These are phyloP conservation scores for Aspergillus sp. DNA, from an alignment of 2,329 filamentous ascomycete genomes.

Conservation along the genomic window DNA sequence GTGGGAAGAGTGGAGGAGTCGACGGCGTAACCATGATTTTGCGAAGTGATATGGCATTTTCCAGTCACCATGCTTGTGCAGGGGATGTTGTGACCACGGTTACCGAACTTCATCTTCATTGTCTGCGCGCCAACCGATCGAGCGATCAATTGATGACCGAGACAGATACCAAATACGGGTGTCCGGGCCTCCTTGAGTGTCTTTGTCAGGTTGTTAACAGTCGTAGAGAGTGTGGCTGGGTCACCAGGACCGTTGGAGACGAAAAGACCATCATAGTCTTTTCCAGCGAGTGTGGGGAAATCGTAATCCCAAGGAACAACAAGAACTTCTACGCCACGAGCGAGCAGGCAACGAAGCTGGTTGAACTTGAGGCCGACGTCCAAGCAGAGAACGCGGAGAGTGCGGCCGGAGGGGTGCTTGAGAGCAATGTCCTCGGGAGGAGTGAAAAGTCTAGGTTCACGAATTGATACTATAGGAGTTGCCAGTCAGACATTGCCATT, in stretches of 20 bases:
- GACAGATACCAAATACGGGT: constrained; percentile 93
- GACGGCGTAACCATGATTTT: constrained; percentile 97
- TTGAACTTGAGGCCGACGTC: constrained; percentile 99
- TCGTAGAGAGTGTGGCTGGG: constrained; percentile 78
- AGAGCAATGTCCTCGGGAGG: constrained; percentile 72
- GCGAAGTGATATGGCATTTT: constrained; percentile 97
- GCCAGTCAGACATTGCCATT: constrained; percentile 38
- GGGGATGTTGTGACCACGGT: constrained; percentile 97
- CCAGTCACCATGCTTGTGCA: constrained; percentile 95
- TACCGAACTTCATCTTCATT: constrained; percentile 98
- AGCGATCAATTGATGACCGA: constrained; percentile 91
- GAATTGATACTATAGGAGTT: constrained; percentile 74
- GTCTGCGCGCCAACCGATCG: constrained; percentile 85
- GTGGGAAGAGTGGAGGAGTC: constrained; percentile 74
- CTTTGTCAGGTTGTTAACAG: constrained; percentile 76
- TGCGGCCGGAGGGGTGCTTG: constrained; percentile 85
- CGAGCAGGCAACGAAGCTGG: constrained; percentile 90
- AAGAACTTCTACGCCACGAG: constrained; percentile 88
- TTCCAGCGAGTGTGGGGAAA: constrained; percentile 74
- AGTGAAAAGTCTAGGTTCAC: constrained; percentile 81
- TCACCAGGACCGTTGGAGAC: constrained; percentile 98
- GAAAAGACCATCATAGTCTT: constrained; percentile 94
- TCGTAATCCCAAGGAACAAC: constrained; percentile 97
- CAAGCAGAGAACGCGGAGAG: constrained; percentile 85
- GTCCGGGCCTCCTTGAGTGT: constrained; percentile 79